Evolutionary conservation across 257 asterid genomes (phyloP).

Genomic region (Solanum infundibuliforme): DNA sequence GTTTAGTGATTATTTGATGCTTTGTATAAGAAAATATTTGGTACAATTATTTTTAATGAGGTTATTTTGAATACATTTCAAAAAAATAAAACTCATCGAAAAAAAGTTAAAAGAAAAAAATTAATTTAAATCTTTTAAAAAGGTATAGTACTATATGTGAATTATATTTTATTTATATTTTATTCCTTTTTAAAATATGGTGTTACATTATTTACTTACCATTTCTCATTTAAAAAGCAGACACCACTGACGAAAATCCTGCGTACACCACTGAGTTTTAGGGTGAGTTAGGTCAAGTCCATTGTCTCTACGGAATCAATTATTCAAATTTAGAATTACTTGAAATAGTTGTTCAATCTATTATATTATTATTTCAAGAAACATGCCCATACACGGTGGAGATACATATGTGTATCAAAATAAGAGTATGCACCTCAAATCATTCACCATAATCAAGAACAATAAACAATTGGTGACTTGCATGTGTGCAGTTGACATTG

Average conservation of each 20-base stretch:
- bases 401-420: neutral
- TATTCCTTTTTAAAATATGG: neutral
- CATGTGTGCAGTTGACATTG: neutral
- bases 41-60: neutral
- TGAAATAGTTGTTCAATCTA: neutral
- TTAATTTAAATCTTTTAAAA: no score
- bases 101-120: no score
- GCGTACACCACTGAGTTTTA: neutral
- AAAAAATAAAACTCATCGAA: no score
- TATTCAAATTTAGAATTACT: neutral
- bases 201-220: neutral
- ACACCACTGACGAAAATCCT: no score
- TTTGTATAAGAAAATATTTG: no score
- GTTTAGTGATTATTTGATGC: neutral
- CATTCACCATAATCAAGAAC: neutral
- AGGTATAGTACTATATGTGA: neutral
- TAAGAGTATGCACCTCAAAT: neutral
- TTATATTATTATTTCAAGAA: neutral
- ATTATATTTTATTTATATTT: no score
- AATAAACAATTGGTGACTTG: neutral
- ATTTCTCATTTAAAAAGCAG: neutral
- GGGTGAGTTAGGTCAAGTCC: neutral
- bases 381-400: neutral
- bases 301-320: neutral
- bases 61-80: neutral